Percentiles rank a stretch among this genome's conserved stretches.
Evolutionary conservation across 495 filamentous ascomycete species (phyloP).

Genomic region (Daldinia concentrica): DNA sequence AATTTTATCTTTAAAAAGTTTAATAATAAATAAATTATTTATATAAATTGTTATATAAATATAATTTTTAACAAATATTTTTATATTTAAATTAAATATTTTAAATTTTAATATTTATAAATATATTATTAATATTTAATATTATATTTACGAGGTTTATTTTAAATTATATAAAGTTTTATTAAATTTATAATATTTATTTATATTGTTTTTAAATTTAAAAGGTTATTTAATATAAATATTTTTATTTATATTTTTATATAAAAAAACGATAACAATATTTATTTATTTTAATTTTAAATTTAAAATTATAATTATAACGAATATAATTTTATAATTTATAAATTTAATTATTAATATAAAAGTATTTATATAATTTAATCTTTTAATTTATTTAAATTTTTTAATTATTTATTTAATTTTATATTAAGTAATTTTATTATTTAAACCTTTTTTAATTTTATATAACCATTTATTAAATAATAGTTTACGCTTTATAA

Average conservation of each 20-base stretch:
- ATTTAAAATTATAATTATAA: background rate
- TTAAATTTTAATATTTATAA: background rate
- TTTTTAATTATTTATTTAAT: background rate
- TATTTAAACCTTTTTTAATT: background rate
- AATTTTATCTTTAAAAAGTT: too few relatives aligned
- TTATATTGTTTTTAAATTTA: background rate
- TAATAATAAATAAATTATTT: background rate
- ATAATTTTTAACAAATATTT: background rate
- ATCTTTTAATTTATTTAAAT: background rate
- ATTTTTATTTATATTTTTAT: background rate
- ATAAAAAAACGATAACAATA: background rate
- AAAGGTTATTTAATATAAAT: background rate
- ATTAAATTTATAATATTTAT: background rate
- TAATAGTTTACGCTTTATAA: background rate
- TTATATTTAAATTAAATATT: background rate
- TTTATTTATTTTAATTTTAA: background rate
- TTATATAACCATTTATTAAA: background rate
- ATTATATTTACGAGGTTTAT: background rate
- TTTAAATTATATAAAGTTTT: background rate
- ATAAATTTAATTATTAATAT: background rate
- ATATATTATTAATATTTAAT: background rate
- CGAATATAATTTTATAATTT: background rate
- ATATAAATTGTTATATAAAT: background rate
- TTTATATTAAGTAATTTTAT: background rate
- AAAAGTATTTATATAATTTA: background rate